phyloP scores from a whole-genome alignment of 495 filamentous ascomycete genomes.

The Achaetomiella virescens region DNA sequence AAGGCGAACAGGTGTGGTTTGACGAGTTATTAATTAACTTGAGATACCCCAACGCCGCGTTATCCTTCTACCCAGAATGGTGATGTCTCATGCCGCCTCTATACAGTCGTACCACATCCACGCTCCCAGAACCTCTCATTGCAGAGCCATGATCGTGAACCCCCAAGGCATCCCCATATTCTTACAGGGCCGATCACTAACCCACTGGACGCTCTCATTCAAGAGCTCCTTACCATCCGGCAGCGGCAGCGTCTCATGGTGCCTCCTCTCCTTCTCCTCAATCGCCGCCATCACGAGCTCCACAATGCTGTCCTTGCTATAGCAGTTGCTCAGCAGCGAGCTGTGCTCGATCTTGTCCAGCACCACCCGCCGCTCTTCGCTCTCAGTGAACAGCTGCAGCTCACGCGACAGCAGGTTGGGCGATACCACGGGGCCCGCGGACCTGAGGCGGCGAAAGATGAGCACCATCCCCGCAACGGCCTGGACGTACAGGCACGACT shows the following conservation, averaged over 20 bases:
- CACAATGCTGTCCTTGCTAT: conserved; percentile 18
- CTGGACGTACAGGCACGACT: conserved; percentile 21
- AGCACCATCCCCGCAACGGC: conserved; percentile 27
- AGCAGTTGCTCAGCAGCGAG: conserved; percentile 19
- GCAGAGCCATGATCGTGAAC: conserved; percentile 33
- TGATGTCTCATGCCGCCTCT: conserved; percentile 9
- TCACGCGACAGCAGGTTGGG: conserved; percentile 15
- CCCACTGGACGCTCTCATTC: conserved; percentile 23
- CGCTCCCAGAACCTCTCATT: conserved; percentile 10
- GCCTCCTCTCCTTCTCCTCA: conserved; percentile 3
- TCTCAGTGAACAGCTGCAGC: conserved; percentile 29
- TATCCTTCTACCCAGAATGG: conserved; percentile 13
- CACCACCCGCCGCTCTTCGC: conserved; percentile 22
- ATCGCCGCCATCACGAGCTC: conserved; percentile 20
- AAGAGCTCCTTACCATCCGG: conserved; percentile 13
- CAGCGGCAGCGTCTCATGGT: conserved; percentile 10
- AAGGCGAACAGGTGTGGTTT: background rate
- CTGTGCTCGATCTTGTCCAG: conserved; percentile 21
- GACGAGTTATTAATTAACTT: background rate
- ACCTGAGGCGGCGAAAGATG: conserved; percentile 20
- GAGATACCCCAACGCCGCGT: conserved; percentile 18
- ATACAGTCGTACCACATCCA: conserved; percentile 5
- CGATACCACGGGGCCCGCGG: background rate
- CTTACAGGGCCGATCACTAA: conserved; percentile 21
- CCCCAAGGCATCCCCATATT: conserved; percentile 33